These are phyloP conservation scores for Brassica rapa DNA, from an alignment of 345 rosid species.

Conservation along the genomic window DNA sequence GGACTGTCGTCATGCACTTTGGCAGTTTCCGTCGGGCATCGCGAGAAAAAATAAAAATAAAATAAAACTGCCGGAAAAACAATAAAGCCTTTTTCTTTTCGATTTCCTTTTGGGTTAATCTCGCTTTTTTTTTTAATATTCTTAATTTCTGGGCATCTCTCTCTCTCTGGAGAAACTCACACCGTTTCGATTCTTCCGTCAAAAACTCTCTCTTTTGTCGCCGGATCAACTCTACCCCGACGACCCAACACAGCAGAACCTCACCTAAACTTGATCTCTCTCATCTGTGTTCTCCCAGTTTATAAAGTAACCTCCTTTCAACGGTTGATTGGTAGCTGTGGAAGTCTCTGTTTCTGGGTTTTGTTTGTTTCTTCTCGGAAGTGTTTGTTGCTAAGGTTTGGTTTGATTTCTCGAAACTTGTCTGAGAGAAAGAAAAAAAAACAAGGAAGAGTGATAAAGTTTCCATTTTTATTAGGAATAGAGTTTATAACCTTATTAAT, in stretches of 20 bases:
- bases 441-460: conserved; percentile 33
- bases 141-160: conserved; percentile 13
- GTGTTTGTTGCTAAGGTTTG: conserved; percentile 28
- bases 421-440: neutral
- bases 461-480: conserved; percentile 11
- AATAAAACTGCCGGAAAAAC: conserved; percentile 17
- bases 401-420: conserved; percentile 39
- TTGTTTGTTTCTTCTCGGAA: conserved; percentile 20
- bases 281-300: conserved; percentile 18
- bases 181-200: conserved; percentile 37
- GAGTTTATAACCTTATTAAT: neutral
- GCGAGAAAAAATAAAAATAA: neutral
- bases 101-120: conserved; percentile 12
- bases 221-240: conserved; percentile 22
- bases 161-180: conserved; percentile 29
- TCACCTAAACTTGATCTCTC: neutral
- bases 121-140: neutral
- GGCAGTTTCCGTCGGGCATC: conserved; percentile 43
- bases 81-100: conserved; percentile 23
- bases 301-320: conserved; percentile 32
- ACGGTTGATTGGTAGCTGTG: conserved; percentile 29
- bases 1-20: conserved; percentile 62
- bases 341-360: conserved; percentile 22
- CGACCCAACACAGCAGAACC: conserved; percentile 1
- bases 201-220: conserved; percentile 4